phyloP scores from a whole-genome alignment of 495 filamentous ascomycete species.

The Trichoderma erinaceum region DNA sequence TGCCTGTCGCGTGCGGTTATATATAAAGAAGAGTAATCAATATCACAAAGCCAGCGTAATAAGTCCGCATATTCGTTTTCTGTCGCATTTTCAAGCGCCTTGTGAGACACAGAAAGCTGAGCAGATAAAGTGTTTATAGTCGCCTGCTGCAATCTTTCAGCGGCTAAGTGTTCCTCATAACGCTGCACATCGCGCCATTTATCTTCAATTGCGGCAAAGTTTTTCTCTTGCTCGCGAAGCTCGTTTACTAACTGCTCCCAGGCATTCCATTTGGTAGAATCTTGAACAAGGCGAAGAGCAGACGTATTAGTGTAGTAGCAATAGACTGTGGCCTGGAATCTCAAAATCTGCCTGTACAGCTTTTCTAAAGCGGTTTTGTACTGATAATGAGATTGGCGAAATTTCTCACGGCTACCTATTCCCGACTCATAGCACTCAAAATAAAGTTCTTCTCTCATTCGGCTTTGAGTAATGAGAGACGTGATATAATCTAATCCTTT shows the following conservation, averaged over 20 bases:
- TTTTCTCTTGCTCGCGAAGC: not conserved
- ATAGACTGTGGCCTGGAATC: not conserved
- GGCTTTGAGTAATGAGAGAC: not conserved
- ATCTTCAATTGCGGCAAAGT: not conserved
- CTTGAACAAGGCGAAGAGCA: not conserved
- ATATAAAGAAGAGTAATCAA: not conserved
- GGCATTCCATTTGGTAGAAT: not conserved
- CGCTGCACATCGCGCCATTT: not conserved
- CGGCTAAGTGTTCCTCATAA: not conserved
- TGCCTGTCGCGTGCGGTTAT: not conserved
- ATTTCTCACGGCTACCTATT: not conserved
- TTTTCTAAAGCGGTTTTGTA: not conserved
- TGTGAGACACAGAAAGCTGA: not conserved
- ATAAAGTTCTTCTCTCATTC: not conserved
- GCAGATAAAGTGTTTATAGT: not conserved
- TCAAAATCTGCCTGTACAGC: not conserved
- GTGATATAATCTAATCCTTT: not conserved
- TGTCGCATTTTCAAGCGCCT: not conserved
- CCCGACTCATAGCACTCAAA: not conserved
- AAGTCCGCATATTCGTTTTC: not conserved
- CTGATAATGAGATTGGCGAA: not conserved
- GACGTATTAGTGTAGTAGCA: not conserved
- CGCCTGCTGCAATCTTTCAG: too few relatives aligned
- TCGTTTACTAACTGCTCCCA: not conserved
- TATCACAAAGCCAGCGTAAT: not conserved